Conservation (phyloP, 2,329 filamentous ascomycete genomes). For the Alternaria sp. region DNA sequence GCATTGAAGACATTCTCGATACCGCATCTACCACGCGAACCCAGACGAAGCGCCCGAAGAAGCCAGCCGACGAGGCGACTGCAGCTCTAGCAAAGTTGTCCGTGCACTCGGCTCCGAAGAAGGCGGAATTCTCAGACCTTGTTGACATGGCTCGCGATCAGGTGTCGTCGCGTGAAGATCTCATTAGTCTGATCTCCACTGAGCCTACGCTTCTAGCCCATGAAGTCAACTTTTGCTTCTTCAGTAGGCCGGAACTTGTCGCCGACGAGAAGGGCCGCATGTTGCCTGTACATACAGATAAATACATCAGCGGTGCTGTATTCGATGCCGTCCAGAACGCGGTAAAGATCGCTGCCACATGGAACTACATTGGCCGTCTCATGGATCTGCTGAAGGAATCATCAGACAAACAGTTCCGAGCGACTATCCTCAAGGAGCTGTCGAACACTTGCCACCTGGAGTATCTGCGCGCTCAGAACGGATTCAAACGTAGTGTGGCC, state of each 20-base stretch:
- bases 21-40: conserved; percentile 42
- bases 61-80: conserved; percentile 33
- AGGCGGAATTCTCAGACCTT: conserved; percentile 30
- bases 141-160: not conserved
- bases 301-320: conserved; percentile 51
- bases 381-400: conserved; percentile 42
- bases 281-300: conserved; percentile 50
- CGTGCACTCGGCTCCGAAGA: conserved; percentile 20
- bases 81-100: conserved; percentile 45
- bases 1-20: conserved; percentile 54
- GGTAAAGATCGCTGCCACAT: conserved; percentile 48
- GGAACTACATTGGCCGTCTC: conserved; percentile 51
- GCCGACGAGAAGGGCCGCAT: conserved; percentile 54
- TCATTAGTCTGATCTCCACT: conserved; percentile 39
- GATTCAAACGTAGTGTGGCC: conserved; percentile 53
- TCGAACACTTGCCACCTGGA: conserved; percentile 55
- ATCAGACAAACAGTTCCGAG: conserved; percentile 38
- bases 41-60: conserved; percentile 34
- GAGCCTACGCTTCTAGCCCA: conserved; percentile 16
- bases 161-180: conserved; percentile 37
- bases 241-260: conserved; percentile 52
- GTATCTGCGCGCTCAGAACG: conserved; percentile 47
- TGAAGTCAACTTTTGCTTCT: conserved; percentile 49
- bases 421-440: conserved; percentile 55
- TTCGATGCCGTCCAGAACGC: conserved; percentile 52